A percentile compares a stretch with the other conserved stretches of the same genome.
These are phyloP conservation scores for Glycine latifolia DNA, from an alignment of 306 rosid genomes.

Conservation along the genomic window DNA sequence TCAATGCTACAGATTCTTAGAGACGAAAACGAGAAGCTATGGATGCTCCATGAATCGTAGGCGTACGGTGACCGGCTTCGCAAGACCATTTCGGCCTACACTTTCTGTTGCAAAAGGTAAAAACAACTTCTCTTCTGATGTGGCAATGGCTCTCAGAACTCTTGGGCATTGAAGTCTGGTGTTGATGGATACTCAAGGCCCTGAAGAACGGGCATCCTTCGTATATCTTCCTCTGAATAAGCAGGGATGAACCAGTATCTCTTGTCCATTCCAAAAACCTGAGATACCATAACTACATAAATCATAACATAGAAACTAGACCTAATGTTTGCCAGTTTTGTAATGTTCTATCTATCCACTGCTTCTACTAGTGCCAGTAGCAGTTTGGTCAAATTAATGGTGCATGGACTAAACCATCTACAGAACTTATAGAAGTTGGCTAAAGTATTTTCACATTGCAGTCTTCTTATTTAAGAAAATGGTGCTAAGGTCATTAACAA, in stretches of 20 bases:
- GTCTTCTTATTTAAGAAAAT: neutral
- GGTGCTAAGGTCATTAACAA: neutral
- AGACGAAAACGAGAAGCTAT: constrained; percentile 19
- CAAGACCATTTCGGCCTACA: too few species aligned
- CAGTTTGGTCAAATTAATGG: neutral
- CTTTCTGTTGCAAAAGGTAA: constrained; percentile 34
- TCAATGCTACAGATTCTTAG: neutral
- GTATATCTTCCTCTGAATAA: constrained; percentile 87
- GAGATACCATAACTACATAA: constrained; percentile 26
- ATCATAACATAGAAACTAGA: constrained; percentile 45
- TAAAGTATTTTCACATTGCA: neutral
- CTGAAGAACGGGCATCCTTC: constrained; percentile 89
- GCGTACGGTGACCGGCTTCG: too few species aligned
- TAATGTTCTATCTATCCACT: neutral
- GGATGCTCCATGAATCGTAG: constrained; percentile 3
- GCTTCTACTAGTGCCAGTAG: neutral
- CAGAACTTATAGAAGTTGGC: neutral
- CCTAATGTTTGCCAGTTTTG: neutral
- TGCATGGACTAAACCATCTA: neutral
- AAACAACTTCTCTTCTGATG: neutral
- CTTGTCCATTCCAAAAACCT: constrained; percentile 93
- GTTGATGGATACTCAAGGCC: constrained; percentile 94
- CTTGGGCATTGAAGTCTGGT: constrained; percentile 77
- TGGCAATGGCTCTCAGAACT: constrained; percentile 53
- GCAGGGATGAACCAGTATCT: constrained; percentile 91